Evolutionary conservation across 371 early-diverging fungal species (phyloP), one percentile per base, ranked within the genome.

Genomic region (Mucor piriformis): DNA sequence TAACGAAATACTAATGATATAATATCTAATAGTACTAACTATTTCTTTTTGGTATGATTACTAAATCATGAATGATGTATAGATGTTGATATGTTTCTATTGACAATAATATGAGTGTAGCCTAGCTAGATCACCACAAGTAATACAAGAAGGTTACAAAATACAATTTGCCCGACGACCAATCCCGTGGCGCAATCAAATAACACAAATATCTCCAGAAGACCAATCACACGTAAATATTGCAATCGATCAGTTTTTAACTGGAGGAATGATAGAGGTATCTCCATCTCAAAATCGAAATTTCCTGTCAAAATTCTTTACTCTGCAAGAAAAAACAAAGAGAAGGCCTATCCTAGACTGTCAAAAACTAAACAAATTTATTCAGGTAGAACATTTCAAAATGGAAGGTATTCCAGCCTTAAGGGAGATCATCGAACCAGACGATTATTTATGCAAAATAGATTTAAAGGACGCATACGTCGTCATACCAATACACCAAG

Each of bases 311-410:
- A 63, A 40, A 16, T 57, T 63, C 16, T 63, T 63, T 23, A 63
- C 57, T 1, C 48, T 47, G 5, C 29, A 15, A 47, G 48, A 18
- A 6, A 47, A 20, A 37, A 57, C 3, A 52, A 63, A 29, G 53
- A 63, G 57, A 48, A 24, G 58, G 8, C 64, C 64, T 15, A 64
- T 64, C 8, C 23, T 64, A 27, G 53, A 54, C 34, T 64, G 55
- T 23, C 37, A 34, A 12, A 27, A 27, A 33, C 20, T 64, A 10
- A 64, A 54, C 42, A 18, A 44, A 11, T 64, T 33, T 33, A 15
- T 64, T 0, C 59, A 64, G 18, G 24, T 42, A 2, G 32, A 64
- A 18, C 59, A 64, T 37, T 64, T 59, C 59, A 64, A 64, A 37
- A 64, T 64, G 64, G 64, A 64, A 44, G 64, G 59, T 7, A 11